Conservation (phyloP, 192 early-diverging fungal genomes). For the Coemansia sp. region DNA sequence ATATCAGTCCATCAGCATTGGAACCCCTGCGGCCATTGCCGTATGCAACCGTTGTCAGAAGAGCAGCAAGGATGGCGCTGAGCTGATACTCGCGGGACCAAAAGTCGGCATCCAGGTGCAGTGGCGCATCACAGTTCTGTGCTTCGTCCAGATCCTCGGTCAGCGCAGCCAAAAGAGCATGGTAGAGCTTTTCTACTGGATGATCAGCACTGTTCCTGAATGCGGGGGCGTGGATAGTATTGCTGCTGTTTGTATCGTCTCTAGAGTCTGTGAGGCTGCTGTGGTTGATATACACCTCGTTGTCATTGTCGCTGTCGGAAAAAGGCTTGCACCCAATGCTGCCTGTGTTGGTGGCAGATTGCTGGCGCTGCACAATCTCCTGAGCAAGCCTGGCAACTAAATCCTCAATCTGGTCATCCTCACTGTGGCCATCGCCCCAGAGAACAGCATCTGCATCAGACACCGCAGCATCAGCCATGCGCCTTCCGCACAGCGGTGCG, state of each 20-base stretch:
- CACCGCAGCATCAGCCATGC: neutral
- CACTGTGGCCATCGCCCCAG: conserved; percentile 1
- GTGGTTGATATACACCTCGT: neutral
- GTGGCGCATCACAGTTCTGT: neutral
- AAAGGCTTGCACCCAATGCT: neutral
- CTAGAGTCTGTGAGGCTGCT: neutral
- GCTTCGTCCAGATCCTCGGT: conserved; percentile 26
- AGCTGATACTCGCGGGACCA: conserved; percentile 49
- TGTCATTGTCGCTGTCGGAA: neutral
- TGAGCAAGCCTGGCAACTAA: conserved; percentile 27
- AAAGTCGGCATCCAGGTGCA: conserved; percentile 32
- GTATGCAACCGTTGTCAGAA: conserved; percentile 14
- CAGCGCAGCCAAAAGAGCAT: conserved; percentile 15
- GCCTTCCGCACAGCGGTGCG: neutral
- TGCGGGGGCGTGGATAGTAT: neutral
- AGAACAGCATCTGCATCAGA: neutral
- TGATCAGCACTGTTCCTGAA: neutral
- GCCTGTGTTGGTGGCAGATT: neutral
- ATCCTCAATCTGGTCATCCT: conserved; percentile 29
- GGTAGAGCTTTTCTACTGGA: neutral
- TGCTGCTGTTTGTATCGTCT: neutral
- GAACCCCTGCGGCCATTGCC: neutral
- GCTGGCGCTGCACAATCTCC: neutral
- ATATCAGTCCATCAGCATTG: neutral
- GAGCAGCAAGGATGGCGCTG: conserved; percentile 29